Evolutionary conservation across 2,329 filamentous ascomycete genomes (phyloP), one percentile per base, ranked within the genome.

Genomic region (Sporothrix euskadiensis): DNA sequence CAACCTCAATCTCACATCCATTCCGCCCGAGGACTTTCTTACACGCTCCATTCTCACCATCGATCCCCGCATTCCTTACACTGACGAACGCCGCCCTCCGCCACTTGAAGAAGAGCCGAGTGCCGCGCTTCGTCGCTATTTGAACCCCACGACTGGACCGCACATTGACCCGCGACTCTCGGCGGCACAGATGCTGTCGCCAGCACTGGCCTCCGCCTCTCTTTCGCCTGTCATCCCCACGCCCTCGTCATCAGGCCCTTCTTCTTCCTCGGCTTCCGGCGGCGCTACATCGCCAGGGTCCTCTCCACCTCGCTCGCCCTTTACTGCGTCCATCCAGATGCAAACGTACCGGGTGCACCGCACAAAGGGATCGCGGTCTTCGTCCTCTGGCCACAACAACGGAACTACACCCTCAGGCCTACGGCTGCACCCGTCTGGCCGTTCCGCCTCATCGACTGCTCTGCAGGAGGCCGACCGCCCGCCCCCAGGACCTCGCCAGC

Each of bases 291-390:
- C 71, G 4, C 26, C 49, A 9, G 26, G 41, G 3, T 49, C 56
- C 4, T 56, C 72, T 49, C 54, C 73, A 12, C 52, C 71, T n/a
- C 74, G 69, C 73, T 82, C 72, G 81, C 83, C 74, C 71, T 91
- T 88, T 78, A 90, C 88, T 16, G 89, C 90, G 35, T 91, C 90
- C 1, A 91, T 92, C 74, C 89, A 91, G 79, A 91, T 92, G 89
- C 89, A 91, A 78, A 92, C 90, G 0, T 92, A 92, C 83, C 89
- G 88, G 78, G 85, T 89, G 47, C 85, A 86, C 77, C 84, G 84
- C 49, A 77, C 81, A 30, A 32, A 35, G 39, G 39, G 56, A 19
- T 59, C 73, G 16, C 54, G 56, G 5, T n/a, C 56, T 10, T 52
- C 52, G 12, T 52, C 71, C 3, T 26, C 71, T 10, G 7, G 30